A percentile compares a stretch with the other conserved stretches of the same genome.
Evolutionary conservation across 2,329 filamentous ascomycete genomes (phyloP).

Genomic region (Bipolaris gigantea): DNA sequence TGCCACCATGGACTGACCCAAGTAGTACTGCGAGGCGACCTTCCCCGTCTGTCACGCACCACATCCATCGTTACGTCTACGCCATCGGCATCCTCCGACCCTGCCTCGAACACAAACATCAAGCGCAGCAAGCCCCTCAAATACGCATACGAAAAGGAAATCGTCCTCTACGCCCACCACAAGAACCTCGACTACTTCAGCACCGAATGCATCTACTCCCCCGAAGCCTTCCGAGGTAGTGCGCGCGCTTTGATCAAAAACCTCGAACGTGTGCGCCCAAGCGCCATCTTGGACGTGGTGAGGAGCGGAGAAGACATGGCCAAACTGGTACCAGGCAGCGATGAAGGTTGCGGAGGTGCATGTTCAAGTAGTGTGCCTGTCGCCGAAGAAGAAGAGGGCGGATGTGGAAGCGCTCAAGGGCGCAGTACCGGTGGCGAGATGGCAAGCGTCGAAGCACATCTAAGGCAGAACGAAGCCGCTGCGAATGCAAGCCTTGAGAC

Average conservation of each 20-base stretch:
- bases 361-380: conserved; percentile 40
- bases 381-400: conserved; percentile 64
- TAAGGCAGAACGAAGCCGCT: conserved; percentile 66
- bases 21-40: conserved; percentile 75
- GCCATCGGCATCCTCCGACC: conserved; percentile 57
- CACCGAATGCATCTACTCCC: conserved; percentile 97
- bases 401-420: conserved; percentile 74
- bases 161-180: conserved; percentile 95
- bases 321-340: conserved; percentile 67
- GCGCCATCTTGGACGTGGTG: conserved; percentile 92
- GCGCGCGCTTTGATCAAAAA: conserved; percentile 93
- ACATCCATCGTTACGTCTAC: conserved; percentile 79
- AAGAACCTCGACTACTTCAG: conserved; percentile 97
- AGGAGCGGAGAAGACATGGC: conserved; percentile 96
- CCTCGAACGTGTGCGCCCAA: conserved; percentile 87
- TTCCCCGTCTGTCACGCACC: conserved; percentile 82
- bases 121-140: conserved; percentile 96
- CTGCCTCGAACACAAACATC: conserved; percentile 69
- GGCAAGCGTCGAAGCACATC: conserved; percentile 75
- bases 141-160: conserved; percentile 98
- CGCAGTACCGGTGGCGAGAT: conserved; percentile 73
- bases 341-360: conserved; percentile 39
- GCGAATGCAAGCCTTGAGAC: conserved; percentile 62
- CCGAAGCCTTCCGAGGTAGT: conserved; percentile 92
- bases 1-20: conserved; percentile 9